phyloP scores from a whole-genome alignment of 2,329 filamentous ascomycete genomes.

The Penicillium sp. region DNA sequence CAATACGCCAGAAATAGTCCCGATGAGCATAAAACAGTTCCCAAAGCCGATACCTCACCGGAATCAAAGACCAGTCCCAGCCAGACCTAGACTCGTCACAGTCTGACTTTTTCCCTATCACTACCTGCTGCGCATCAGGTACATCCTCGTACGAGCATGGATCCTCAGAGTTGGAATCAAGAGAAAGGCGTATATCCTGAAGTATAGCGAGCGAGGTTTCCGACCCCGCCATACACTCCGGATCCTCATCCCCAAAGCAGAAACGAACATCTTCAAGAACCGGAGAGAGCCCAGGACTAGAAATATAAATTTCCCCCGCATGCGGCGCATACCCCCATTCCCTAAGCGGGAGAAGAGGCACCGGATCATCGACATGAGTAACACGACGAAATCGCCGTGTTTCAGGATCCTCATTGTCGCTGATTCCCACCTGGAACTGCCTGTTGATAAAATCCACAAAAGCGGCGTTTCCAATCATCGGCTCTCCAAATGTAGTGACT shows the following conservation, averaged over 20 bases:
- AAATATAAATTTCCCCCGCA: constrained; percentile 81
- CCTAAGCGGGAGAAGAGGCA: constrained; percentile 75
- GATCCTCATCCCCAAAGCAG: constrained; percentile 69
- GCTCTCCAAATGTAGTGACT: constrained; percentile 92
- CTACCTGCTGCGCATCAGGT: constrained; percentile 4
- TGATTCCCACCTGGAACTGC: constrained; percentile 42
- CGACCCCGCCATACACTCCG: constrained; percentile 64
- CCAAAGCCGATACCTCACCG: constrained; percentile 72
- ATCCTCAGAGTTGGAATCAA: constrained; percentile 1
- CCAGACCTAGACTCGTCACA: constrained; percentile 14
- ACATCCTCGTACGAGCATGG: not conserved
- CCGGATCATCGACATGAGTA: constrained; percentile 81
- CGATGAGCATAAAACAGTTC: constrained; percentile 87
- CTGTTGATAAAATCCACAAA: constrained; percentile 53
- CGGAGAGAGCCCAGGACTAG: constrained; percentile 65
- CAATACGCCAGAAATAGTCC: constrained; percentile 94
- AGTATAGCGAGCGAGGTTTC: constrained; percentile 12
- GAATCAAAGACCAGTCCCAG: constrained; percentile 24
- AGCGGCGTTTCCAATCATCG: constrained; percentile 55
- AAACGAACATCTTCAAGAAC: constrained; percentile 61
- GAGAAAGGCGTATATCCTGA: constrained; percentile 4
- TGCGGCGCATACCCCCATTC: constrained; percentile 89
- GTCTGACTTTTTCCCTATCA: constrained; percentile 23
- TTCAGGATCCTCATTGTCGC: constrained; percentile 6
- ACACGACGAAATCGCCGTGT: constrained; percentile 54